These are phyloP conservation scores for Cicer yamashitae DNA, from an alignment of 306 rosid genomes.

Conservation along the genomic window DNA sequence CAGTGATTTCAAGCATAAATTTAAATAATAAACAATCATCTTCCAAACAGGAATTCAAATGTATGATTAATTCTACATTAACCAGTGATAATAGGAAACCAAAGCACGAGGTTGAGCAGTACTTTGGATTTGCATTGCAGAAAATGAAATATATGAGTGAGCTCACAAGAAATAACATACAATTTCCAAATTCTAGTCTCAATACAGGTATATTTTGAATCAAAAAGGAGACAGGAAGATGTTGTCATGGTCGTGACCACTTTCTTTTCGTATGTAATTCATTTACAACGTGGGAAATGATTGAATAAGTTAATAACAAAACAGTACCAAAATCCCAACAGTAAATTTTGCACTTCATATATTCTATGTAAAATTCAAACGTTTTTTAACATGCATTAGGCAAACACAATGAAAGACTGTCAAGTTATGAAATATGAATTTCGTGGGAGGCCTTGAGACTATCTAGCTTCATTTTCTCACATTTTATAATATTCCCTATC, in stretches of 20 bases:
- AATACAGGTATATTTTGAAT: background rate
- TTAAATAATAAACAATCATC: background rate
- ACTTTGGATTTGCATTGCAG: slow-evolving; percentile 29
- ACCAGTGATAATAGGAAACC: background rate
- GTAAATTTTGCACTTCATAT: background rate
- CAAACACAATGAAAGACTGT: slow-evolving; percentile 2
- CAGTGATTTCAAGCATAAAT: background rate
- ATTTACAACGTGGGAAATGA: background rate
- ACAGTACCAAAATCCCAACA: background rate
- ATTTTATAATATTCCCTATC: slow-evolving; percentile 5
- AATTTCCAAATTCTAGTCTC: slow-evolving; percentile 7
- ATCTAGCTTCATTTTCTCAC: background rate
- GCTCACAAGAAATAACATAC: slow-evolving; percentile 15
- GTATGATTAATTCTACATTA: slow-evolving; percentile 16
- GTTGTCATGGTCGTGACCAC: background rate
- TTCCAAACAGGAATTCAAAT: background rate
- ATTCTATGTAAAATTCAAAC: background rate
- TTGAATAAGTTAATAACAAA: background rate
- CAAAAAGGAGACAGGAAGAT: slow-evolving; percentile 8
- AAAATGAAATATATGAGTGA: background rate
- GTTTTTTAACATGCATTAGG: slow-evolving; percentile 13
- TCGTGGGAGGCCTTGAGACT: background rate
- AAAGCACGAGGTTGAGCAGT: background rate
- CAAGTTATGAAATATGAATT: background rate
- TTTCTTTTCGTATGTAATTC: slow-evolving; percentile 6